Evolutionary conservation across 2,329 filamentous ascomycete species (phyloP).

Genomic region (Fusarium brachygibbosum): DNA sequence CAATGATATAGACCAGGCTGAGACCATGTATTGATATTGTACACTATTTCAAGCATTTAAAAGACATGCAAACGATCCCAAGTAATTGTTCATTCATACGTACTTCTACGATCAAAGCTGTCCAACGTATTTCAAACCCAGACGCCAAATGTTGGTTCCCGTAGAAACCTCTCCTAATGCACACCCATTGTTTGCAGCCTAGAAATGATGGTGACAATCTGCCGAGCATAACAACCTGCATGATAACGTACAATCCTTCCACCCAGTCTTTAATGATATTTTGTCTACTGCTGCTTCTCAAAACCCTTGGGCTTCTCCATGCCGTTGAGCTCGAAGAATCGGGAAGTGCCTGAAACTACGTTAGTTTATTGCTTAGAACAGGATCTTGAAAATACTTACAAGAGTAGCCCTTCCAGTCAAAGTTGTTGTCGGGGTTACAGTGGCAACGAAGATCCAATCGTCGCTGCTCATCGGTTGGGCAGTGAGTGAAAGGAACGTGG

Average conservation of each 20-base stretch:
- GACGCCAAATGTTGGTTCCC: slow-evolving; percentile 48
- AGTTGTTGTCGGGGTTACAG: slow-evolving; percentile 96
- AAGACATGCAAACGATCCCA: slow-evolving; percentile 40
- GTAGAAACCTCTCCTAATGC: slow-evolving; percentile 41
- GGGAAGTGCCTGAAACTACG: slow-evolving; percentile 68
- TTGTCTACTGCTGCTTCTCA: slow-evolving; percentile 73
- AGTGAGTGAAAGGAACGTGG: slow-evolving; percentile 98
- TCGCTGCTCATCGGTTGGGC: slow-evolving; percentile 89
- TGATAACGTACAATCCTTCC: slow-evolving; percentile 43
- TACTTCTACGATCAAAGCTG: slow-evolving; percentile 49
- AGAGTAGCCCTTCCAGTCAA: slow-evolving; percentile 99
- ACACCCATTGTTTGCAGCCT: slow-evolving; percentile 39
- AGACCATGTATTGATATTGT: slow-evolving; percentile 49
- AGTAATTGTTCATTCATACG: slow-evolving; percentile 46
- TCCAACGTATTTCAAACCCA: slow-evolving; percentile 49
- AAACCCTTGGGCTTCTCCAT: slow-evolving; percentile 88
- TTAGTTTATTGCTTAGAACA: slow-evolving; percentile 18
- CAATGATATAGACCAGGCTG: slow-evolving; percentile 31
- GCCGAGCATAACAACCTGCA: slow-evolving; percentile 44
- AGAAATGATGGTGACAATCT: slow-evolving; percentile 40
- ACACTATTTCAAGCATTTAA: slow-evolving; percentile 42
- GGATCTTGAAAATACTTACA: slow-evolving; percentile 70
- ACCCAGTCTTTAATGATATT: slow-evolving; percentile 1
- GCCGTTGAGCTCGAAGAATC: slow-evolving; percentile 86
- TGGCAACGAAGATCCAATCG: slow-evolving; percentile 89